Evolutionary conservation across 768 basidiomycete genomes (phyloP), one percentile per base, ranked within the genome.

Genomic region (Tricholoma bakamatsutake): DNA sequence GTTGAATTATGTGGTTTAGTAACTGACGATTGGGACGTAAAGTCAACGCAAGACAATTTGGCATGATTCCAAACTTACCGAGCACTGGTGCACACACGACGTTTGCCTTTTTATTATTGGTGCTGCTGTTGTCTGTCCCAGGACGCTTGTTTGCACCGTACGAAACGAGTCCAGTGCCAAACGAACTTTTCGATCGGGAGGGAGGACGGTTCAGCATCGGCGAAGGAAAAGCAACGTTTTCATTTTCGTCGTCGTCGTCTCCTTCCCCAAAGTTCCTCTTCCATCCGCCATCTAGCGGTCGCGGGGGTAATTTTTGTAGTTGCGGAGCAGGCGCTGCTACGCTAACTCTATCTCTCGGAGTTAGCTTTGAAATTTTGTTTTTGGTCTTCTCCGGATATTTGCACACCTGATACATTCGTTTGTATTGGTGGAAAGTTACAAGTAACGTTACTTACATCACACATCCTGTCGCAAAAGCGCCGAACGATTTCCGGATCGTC

Each of bases 391-490:
- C 84, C 0, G 88, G 87, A 59, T 83, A 83, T 69, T 87, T 90
- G 72, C 91, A 93, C 3, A 90, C 78, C 90, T 92, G 53, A 9
- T 10, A 10, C 24, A 27, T 27, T 33, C 18, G 15, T 30, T 31
- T 18, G 46, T 31, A 12, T 7, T 52, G 28, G 54, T 2, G n/a
- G 8, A 24, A 46, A 50, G 9, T 37, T 39, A 37, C 33, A 24
- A 42, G 5, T 10, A 1, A n/a, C 18, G 1, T 39, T 30, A 62
- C 84, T 24, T 62, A 90, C 90, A 66, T 93, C 91, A 62, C 91
- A 93, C 88, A 91, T 92, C 47, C 76, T 73, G 51, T 85, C 69
- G 61, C 91, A 93, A 60, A 88, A 83, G 4, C 63, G 62, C 53
- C 75, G 76, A 51, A 78, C 66, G 10, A 74, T 56, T 6, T 72